A percentile compares a stretch with the other conserved stretches of the same genome.
Evolutionary conservation across 768 basidiomycete species (phyloP).

Genomic region (Dentipellis fragilis): DNA sequence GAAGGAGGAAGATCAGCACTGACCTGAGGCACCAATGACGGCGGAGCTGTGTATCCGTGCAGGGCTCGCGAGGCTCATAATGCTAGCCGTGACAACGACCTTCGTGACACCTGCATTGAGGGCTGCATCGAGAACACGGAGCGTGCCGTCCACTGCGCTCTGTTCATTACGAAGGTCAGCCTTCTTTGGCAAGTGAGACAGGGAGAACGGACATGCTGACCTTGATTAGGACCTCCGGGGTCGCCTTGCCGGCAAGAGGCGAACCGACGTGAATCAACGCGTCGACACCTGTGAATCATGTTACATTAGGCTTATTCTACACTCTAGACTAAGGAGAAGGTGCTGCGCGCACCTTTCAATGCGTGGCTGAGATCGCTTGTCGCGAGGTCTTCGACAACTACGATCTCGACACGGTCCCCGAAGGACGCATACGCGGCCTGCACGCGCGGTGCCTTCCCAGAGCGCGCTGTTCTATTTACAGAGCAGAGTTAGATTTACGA

Average conservation of each 20-base stretch:
- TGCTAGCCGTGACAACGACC: conserved; percentile 7
- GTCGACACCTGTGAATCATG: conserved; percentile 4
- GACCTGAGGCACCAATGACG: neutral
- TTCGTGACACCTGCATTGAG: conserved; percentile 3
- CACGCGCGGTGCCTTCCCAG: conserved; percentile 9
- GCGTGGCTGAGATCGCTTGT: conserved; percentile 13
- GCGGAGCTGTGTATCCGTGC: neutral
- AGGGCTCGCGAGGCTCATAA: neutral
- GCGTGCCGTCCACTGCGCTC: conserved; percentile 7
- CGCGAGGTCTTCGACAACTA: conserved; percentile 13
- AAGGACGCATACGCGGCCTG: conserved; percentile 9
- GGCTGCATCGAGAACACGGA: conserved; percentile 8
- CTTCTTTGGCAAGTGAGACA: neutral
- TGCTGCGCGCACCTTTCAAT: conserved; percentile 12
- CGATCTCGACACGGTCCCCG: conserved; percentile 12
- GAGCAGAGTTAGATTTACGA: neutral
- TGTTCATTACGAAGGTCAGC: neutral
- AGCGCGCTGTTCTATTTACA: conserved; percentile 13
- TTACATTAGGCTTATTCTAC: neutral
- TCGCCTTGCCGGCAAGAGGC: neutral
- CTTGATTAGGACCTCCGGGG: conserved; percentile 8
- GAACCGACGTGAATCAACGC: conserved; percentile 12
- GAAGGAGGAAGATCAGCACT: too few species aligned
- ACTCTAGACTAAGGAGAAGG: too few species aligned
- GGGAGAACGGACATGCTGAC: neutral